Percentiles rank a stretch among this genome's conserved stretches.
Evolutionary conservation across 2,329 filamentous ascomycete species (phyloP).

Genomic region (Colletotrichum phormii): DNA sequence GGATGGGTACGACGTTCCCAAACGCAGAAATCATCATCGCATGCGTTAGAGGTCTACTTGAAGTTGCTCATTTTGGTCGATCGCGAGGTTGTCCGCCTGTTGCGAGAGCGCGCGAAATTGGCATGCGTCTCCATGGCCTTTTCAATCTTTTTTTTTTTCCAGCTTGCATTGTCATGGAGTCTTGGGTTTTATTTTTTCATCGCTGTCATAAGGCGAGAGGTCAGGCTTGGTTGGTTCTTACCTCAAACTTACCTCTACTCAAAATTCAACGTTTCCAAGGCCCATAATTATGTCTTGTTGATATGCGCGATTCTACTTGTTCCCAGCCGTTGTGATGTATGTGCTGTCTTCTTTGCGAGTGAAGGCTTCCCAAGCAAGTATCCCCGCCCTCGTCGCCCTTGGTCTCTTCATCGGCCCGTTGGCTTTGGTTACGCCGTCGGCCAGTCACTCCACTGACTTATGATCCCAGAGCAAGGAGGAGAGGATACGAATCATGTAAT

Average conservation of each 20-base stretch:
- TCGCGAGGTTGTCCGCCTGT: neutral
- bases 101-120: neutral
- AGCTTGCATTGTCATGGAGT: conserved; percentile 17
- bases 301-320: too few species aligned
- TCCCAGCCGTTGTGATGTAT: too few species aligned
- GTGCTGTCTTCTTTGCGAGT: too few species aligned
- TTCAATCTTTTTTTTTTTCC: neutral
- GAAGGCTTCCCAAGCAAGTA: too few species aligned
- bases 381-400: too few species aligned
- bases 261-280: neutral
- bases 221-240: neutral
- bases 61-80: too few species aligned
- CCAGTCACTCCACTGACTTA: neutral
- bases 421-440: too few species aligned
- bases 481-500: neutral
- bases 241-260: neutral
- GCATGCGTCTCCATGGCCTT: neutral
- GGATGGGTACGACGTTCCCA: too few species aligned
- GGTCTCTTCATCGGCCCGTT: too few species aligned
- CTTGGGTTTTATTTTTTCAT: neutral
- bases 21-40: too few species aligned
- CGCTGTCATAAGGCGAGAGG: neutral
- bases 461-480: neutral
- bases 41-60: too few species aligned
- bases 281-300: too few species aligned